A percentile compares a stretch with the other conserved stretches of the same genome.
Conservation (phyloP, 345 rosid species). For the Hypericum androsaemum region DNA sequence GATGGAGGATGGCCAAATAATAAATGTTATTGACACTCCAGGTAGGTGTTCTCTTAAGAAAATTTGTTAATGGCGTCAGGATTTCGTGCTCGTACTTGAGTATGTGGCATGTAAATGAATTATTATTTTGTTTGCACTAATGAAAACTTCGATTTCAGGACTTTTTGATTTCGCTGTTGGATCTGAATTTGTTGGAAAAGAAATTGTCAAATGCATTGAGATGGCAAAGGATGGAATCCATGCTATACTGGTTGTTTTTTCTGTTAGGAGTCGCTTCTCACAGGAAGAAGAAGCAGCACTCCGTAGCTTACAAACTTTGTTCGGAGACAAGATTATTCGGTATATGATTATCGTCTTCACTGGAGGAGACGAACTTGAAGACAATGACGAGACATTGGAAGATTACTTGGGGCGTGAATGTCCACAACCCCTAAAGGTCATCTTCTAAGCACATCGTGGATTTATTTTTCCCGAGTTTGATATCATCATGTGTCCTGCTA, state of each 20-base stretch:
- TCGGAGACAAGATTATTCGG: neutral
- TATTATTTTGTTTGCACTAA: neutral
- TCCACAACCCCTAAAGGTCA: neutral
- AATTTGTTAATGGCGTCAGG: too few species aligned
- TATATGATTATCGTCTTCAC: neutral
- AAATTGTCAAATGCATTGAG: neutral
- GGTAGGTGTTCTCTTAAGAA: neutral
- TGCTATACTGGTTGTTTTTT: neutral
- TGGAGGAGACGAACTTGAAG: neutral
- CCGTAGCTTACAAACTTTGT: neutral
- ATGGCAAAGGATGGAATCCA: neutral
- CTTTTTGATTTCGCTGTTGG: neutral
- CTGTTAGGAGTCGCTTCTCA: neutral
- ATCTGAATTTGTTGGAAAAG: neutral
- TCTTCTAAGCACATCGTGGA: neutral
- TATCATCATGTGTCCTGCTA: too few species aligned
- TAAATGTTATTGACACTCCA: neutral
- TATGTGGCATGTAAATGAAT: too few species aligned
- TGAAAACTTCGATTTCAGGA: too few species aligned
- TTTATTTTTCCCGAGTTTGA: too few species aligned
- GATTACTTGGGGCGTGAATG: neutral
- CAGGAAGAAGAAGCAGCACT: neutral
- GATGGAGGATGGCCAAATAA: neutral
- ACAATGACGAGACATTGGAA: neutral
- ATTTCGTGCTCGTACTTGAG: too few species aligned